These are phyloP conservation scores for Apocynum venetum DNA, from an alignment of 257 asterid species.

Conservation along the genomic window DNA sequence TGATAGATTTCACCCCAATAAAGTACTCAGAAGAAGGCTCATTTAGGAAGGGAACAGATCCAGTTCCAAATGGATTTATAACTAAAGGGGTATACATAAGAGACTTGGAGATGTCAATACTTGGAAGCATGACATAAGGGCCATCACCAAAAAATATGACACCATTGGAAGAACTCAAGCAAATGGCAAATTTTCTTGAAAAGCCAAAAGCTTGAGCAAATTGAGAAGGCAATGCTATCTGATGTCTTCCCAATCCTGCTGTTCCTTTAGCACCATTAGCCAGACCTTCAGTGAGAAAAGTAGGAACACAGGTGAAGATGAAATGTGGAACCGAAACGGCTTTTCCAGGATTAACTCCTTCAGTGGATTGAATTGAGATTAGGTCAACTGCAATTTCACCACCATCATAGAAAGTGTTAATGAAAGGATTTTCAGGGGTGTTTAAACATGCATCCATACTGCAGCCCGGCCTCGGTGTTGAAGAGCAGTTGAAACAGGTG, in stretches of 20 bases:
- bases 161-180: constrained; percentile 31
- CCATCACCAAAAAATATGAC: constrained; percentile 3
- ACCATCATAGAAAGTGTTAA: constrained; percentile 19
- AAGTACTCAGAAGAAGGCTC: constrained; percentile 13
- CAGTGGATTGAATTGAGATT: constrained; percentile 17
- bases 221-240: constrained; percentile 23
- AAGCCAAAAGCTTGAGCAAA: constrained; percentile 21
- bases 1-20: constrained; percentile 15
- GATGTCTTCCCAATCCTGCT: constrained; percentile 29
- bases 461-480: constrained; percentile 22
- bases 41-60: not conserved
- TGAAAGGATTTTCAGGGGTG: constrained; percentile 25
- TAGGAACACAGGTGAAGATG: not conserved
- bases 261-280: constrained; percentile 25
- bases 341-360: constrained; percentile 14
- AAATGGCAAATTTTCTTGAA: constrained; percentile 24
- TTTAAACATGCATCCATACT: constrained; percentile 22
- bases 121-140: not conserved
- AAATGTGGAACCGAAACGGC: not conserved
- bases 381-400: constrained; percentile 24
- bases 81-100: constrained; percentile 11
- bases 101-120: constrained; percentile 5
- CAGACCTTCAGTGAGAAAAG: not conserved
- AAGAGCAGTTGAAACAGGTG: constrained; percentile 19
- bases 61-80: constrained; percentile 4